phyloP scores from a whole-genome alignment of 495 filamentous ascomycete genomes.

The Hypoxylon crocopeplum region DNA sequence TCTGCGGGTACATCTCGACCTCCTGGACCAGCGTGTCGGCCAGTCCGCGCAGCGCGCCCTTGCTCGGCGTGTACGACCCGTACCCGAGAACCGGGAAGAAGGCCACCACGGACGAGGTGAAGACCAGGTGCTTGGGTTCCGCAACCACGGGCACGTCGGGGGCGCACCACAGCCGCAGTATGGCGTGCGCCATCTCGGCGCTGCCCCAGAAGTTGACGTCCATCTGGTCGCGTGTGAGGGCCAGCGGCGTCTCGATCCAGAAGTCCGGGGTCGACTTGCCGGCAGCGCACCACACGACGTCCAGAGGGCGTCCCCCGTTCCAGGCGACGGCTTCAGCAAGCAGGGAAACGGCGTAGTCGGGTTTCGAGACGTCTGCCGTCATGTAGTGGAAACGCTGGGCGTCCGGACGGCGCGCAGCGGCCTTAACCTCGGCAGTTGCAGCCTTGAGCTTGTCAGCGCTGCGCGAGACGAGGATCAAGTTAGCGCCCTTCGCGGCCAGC shows the following conservation, averaged over 20 bases:
- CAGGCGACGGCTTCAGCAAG: conserved; percentile 78
- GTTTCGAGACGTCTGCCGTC: conserved; percentile 78
- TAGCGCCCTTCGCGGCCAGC: conserved; percentile 83
- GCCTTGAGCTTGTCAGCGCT: conserved; percentile 75
- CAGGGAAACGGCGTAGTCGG: conserved; percentile 69
- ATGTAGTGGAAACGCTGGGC: conserved; percentile 84
- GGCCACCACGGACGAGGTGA: conserved; percentile 80
- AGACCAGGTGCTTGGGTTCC: conserved; percentile 77
- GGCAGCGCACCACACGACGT: conserved; percentile 92
- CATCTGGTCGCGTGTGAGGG: conserved; percentile 77
- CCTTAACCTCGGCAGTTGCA: conserved; percentile 65
- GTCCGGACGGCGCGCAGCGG: conserved; percentile 62
- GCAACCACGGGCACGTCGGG: conserved; percentile 50
- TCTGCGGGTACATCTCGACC: conserved; percentile 75
- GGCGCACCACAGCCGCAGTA: conserved; percentile 65
- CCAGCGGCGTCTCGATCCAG: conserved; percentile 75
- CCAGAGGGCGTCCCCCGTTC: conserved; percentile 77
- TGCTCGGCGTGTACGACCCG: conserved; percentile 80
- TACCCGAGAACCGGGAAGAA: conserved; percentile 86
- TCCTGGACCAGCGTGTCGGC: conserved; percentile 85
- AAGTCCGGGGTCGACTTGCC: conserved; percentile 77
- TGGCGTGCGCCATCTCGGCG: conserved; percentile 83
- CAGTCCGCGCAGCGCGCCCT: conserved; percentile 83
- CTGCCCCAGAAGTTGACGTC: conserved; percentile 90
- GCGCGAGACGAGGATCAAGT: conserved; percentile 84